Conservation (phyloP, 768 basidiomycete genomes). For the Epithele typhae region DNA sequence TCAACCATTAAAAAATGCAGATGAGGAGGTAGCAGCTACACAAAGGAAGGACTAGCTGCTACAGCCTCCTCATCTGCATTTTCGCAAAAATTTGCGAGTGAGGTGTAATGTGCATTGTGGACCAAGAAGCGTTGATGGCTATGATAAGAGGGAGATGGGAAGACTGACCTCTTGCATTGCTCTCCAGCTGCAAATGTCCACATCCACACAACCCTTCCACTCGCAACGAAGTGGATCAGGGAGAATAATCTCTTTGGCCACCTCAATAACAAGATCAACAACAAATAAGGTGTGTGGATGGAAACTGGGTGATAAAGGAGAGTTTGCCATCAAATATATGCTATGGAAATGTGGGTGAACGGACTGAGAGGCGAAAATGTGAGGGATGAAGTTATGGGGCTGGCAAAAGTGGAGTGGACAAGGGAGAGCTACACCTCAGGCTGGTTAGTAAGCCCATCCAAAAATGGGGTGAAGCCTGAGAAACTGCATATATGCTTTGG, state of each 20-base stretch:
- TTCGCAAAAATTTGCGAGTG: too few relatives aligned
- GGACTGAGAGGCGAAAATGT: background rate
- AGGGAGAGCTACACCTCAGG: too few relatives aligned
- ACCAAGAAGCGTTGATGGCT: too few relatives aligned
- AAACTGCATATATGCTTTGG: background rate
- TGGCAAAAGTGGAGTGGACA: too few relatives aligned
- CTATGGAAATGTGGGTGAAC: background rate
- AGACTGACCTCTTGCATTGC: conserved; percentile 12
- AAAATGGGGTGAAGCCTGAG: background rate
- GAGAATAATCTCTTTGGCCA: conserved; percentile 10
- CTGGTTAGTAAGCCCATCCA: background rate
- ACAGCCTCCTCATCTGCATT: too few relatives aligned
- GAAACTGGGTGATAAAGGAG: background rate
- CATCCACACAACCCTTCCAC: conserved; percentile 12
- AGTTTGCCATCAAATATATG: background rate
- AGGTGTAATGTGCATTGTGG: too few relatives aligned
- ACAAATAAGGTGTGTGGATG: background rate
- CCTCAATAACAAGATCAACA: background rate
- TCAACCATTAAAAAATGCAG: too few relatives aligned
- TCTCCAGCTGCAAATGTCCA: conserved; percentile 15
- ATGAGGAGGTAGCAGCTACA: too few relatives aligned
- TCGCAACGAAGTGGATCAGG: conserved; percentile 6
- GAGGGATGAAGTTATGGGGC: background rate
- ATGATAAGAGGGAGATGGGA: too few relatives aligned
- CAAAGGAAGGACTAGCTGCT: background rate